Conservation (phyloP, 441 rosid genomes). For the Adansonia madagascariensis region DNA sequence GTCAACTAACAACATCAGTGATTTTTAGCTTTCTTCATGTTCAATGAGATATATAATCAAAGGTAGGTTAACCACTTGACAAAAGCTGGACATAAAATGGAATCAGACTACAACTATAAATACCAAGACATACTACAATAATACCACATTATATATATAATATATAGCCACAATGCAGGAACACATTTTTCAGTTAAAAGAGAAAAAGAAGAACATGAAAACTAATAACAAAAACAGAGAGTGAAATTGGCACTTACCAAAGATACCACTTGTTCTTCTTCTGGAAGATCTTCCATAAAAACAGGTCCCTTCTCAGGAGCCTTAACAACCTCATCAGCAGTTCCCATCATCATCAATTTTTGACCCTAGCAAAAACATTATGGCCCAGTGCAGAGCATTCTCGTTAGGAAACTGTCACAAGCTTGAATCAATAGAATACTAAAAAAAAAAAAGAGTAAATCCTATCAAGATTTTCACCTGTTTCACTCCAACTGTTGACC, state of each 20-base stretch:
- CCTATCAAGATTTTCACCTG: constrained; percentile 45
- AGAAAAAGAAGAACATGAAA: neutral
- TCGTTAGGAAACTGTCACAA: neutral
- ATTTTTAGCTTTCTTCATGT: neutral
- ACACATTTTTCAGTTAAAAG: constrained; percentile 19
- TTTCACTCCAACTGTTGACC: constrained; percentile 83
- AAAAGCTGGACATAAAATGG: constrained; percentile 4
- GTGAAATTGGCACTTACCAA: constrained; percentile 46
- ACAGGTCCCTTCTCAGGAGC: constrained; percentile 93
- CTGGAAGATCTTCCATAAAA: constrained; percentile 93
- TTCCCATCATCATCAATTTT: constrained; percentile 99
- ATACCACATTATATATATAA: constrained; percentile 12
- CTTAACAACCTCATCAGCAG: constrained; percentile 92
- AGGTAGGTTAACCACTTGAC: neutral
- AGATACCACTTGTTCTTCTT: constrained; percentile 77
- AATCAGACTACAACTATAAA: neutral
- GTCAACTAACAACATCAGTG: neutral
- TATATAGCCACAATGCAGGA: neutral
- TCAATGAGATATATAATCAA: neutral
- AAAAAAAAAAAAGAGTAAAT: neutral
- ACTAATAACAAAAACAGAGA: neutral
- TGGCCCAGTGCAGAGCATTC: neutral
- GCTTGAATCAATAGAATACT: neutral
- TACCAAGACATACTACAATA: neutral
- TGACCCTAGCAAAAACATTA: constrained; percentile 66